Percentiles rank a stretch among this genome's conserved stretches.
Conservation (phyloP, 2,329 filamentous ascomycete genomes). For the Neoascochyta sp. region DNA sequence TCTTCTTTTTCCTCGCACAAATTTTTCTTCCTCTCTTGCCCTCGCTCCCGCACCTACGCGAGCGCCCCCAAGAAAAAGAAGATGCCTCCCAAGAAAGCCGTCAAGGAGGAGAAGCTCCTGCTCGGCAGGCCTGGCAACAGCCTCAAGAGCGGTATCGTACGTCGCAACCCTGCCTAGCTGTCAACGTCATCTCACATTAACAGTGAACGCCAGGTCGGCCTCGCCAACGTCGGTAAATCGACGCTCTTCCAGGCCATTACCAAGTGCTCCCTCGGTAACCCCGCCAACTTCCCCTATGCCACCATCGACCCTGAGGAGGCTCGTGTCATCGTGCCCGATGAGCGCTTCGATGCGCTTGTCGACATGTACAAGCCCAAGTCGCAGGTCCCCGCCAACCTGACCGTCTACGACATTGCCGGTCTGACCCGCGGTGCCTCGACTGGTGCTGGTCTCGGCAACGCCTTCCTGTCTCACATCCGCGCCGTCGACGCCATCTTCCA, state of each 20-base stretch:
- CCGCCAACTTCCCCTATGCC: conserved; percentile 98
- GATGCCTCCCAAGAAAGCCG: conserved; percentile 95
- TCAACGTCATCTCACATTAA: conserved; percentile 41
- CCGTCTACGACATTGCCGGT: conserved; percentile 97
- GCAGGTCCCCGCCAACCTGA: conserved; percentile 91
- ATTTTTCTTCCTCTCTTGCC: conserved; percentile 34
- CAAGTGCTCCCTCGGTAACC: conserved; percentile 95
- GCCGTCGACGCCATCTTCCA: conserved; percentile 98
- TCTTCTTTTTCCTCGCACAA: conserved; percentile 39
- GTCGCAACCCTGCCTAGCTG: conserved; percentile 54
- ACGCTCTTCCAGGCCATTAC: conserved; percentile 99
- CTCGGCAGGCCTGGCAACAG: conserved; percentile 96
- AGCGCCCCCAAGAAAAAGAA: conserved; percentile 59
- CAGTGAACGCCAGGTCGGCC: conserved; percentile 69
- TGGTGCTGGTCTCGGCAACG: conserved; percentile 93
- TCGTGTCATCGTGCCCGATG: conserved; percentile 93
- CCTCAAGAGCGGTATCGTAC: conserved; percentile 95
- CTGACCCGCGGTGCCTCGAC: conserved; percentile 94
- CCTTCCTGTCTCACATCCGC: conserved; percentile 97
- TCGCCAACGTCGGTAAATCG: conserved; percentile 99
- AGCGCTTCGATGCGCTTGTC: conserved; percentile 91
- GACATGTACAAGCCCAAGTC: conserved; percentile 98
- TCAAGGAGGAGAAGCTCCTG: conserved; percentile 91
- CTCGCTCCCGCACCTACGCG: conserved; percentile 50
- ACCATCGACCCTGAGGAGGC: conserved; percentile 99